phyloP scores from a whole-genome alignment of 148 eudicot genomes.

The Silene latifolia region DNA sequence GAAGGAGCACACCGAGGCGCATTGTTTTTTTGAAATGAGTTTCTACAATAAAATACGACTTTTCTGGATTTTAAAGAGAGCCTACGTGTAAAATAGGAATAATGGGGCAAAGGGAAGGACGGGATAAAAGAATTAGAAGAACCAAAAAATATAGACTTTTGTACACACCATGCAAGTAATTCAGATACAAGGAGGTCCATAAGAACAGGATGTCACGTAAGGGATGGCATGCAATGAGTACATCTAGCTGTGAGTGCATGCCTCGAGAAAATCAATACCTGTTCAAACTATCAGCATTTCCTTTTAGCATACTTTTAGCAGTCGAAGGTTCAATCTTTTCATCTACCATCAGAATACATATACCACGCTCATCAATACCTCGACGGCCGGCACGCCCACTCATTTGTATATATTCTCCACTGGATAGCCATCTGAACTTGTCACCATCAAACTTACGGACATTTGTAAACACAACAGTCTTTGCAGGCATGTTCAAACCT shows the following conservation, averaged over 20 bases:
- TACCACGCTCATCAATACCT: constrained; percentile 97
- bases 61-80: too few species aligned
- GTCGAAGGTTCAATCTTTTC: constrained; percentile 99
- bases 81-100: too few species aligned
- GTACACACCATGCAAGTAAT: neutral
- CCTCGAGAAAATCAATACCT: constrained; percentile 42
- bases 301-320: constrained; percentile 90
- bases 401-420: constrained; percentile 99
- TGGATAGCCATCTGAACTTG: constrained; percentile 94
- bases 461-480: constrained; percentile 94
- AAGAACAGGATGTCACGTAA: neutral
- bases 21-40: too few species aligned
- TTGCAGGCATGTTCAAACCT: constrained; percentile 98
- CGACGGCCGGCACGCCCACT: constrained; percentile 99
- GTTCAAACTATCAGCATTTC: constrained; percentile 93
- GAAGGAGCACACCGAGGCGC: neutral
- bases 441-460: constrained; percentile 98
- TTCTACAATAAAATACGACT: too few species aligned
- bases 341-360: constrained; percentile 98
- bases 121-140: neutral
- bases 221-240: neutral
- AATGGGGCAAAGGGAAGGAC: neutral
- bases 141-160: neutral
- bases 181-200: neutral
- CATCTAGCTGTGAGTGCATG: neutral